Evolutionary conservation across 225 moss, liverwort and hornwort species (phyloP).

Genomic region (Bryum argenteum): DNA sequence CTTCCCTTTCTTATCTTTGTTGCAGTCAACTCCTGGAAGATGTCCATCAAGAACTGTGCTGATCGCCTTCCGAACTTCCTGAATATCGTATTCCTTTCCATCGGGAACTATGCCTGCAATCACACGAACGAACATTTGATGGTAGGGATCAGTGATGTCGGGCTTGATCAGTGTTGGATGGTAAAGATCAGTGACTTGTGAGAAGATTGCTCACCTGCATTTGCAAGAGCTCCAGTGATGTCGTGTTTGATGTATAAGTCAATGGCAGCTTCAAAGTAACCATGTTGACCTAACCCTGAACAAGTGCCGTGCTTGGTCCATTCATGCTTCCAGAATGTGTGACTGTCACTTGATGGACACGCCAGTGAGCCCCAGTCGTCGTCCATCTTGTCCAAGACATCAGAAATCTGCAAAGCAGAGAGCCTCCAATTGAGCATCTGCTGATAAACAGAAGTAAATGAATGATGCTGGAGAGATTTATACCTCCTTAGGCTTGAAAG

Average conservation of each 20-base stretch:
- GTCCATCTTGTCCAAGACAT: constrained; percentile 40
- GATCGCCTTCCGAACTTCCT: constrained; percentile 49
- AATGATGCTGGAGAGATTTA: too few species aligned
- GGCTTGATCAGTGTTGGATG: too few species aligned
- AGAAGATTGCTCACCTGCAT: constrained; percentile 51
- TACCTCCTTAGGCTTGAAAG: constrained; percentile 48
- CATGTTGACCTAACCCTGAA: constrained; percentile 60
- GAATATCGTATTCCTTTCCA: constrained; percentile 48
- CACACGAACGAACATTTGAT: background rate
- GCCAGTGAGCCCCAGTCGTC: constrained; percentile 75
- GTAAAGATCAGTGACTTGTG: background rate
- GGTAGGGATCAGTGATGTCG: too few species aligned
- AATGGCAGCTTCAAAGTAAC: constrained; percentile 63
- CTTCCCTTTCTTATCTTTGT: constrained; percentile 55
- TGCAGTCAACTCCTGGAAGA: constrained; percentile 81
- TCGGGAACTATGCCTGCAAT: constrained; percentile 72
- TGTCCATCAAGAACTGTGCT: constrained; percentile 49
- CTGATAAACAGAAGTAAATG: background rate
- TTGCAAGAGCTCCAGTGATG: constrained; percentile 55
- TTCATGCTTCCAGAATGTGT: constrained; percentile 81
- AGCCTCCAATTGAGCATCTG: background rate
- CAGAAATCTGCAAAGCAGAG: constrained; percentile 18
- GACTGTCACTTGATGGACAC: constrained; percentile 81
- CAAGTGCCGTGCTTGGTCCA: constrained; percentile 98
- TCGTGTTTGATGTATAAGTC: constrained; percentile 51